Base-by-base conservation (phyloP, 352 stramenopile species). In the Phytophthora pini region DNA sequence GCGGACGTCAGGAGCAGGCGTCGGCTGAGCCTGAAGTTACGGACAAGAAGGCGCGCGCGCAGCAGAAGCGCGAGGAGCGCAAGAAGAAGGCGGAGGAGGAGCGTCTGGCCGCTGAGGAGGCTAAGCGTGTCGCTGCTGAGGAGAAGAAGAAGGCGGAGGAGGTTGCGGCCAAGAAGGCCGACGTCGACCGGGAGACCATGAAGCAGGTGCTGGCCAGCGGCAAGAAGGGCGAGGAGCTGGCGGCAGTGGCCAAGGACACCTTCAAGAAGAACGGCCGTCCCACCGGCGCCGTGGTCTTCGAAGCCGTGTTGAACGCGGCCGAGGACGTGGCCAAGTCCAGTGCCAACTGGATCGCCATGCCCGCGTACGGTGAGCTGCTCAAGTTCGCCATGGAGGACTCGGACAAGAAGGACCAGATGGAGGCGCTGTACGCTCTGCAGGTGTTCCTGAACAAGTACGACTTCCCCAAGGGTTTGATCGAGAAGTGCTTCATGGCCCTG, bases 401-500 rank as follows among this genome's bases (percentile, higher is more conserved):
- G 40, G 72, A 84, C 62, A 82, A 82, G 68, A 76, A 76, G 53
- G 76, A 90, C 40, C 83, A 94, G 71, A 70, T 92, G 52, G 65
- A 88, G 61, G 82, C 80, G n/a, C 66, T 94, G 48, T 87, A 89
- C 59, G 78, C 85, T n/a, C 59, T 94, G 55, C 83, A 94, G 65
- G 46, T 89, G 29, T 94, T 94, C 50, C 60, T 92, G 46, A 82
- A 90, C 66, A 70, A 74, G 63, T 72, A 90, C 73, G 78, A 87
- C 50, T 90, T 92, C 70, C 84, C 83, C 22, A 92, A 92, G 73
- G 85, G 83, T 27, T 44, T 94, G 59, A 68, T 94, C 32, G 82
- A 94, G 62, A 92, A 91, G 78, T 90, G 80, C 63, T 94, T 94
- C 69, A 94, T 92, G 85, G 85, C 85, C 46, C 74, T 94, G 3